Evolutionary conservation across 305 asterid species (phyloP).

Genomic region (Solanum hybrid): DNA sequence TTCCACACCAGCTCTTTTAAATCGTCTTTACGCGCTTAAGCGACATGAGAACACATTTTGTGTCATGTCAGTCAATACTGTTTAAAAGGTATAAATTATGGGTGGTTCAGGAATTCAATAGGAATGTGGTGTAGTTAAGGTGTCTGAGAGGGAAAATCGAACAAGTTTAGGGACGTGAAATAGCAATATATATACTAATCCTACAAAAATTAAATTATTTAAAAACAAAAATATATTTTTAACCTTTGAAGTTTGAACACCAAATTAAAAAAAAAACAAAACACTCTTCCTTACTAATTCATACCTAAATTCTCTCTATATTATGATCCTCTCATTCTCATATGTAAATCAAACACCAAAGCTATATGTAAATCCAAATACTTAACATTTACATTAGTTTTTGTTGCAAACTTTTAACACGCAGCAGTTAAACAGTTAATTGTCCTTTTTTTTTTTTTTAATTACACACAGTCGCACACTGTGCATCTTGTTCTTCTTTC

Average conservation of each 20-base stretch:
- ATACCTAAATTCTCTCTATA: background rate
- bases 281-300: background rate
- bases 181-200: background rate
- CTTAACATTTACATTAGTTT: background rate
- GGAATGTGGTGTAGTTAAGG: fast-evolving
- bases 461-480: background rate
- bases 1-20: too few relatives aligned
- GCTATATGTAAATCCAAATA: background rate
- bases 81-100: too few relatives aligned
- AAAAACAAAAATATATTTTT: too few relatives aligned
- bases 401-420: background rate
- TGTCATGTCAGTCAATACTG: background rate
- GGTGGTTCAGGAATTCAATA: fast-evolving
- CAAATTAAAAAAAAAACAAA: background rate
- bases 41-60: background rate
- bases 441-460: background rate
- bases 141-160: background rate
- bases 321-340: background rate
- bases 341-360: background rate
- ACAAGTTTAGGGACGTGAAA: background rate
- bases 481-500: background rate
- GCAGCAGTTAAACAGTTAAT: background rate
- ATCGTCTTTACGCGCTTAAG: too few relatives aligned
- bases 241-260: background rate
- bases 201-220: background rate